A percentile compares a stretch with the other conserved stretches of the same genome.
Conservation (phyloP, 2,329 filamentous ascomycete species). For the Colletotrichum sp. region DNA sequence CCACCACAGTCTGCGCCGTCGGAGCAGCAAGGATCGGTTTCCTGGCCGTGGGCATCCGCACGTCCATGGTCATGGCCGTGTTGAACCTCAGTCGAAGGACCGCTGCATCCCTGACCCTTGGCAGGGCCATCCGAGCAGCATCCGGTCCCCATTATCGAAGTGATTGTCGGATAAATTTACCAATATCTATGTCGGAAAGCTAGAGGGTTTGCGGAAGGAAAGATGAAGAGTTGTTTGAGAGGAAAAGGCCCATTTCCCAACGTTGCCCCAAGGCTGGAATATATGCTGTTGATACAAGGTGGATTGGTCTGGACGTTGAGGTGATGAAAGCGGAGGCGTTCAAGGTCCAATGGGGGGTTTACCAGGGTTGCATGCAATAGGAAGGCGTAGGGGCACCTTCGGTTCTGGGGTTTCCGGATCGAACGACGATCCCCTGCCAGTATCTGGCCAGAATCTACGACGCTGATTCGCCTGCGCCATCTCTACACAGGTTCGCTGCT, state of each 20-base stretch:
- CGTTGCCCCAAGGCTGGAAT: not conserved
- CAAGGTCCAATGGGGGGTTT: not conserved
- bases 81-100: not conserved
- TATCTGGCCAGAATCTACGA: not conserved
- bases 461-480: not conserved
- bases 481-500: not conserved
- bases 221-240: not conserved
- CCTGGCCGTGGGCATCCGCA: not conserved
- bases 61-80: not conserved
- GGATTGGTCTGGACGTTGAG: not conserved
- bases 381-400: not conserved
- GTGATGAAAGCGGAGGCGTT: not conserved
- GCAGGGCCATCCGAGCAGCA: conserved; percentile 20
- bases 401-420: not conserved
- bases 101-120: not conserved
- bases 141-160: conserved; percentile 13
- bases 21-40: not conserved
- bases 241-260: not conserved
- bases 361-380: not conserved
- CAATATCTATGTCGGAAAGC: not conserved
- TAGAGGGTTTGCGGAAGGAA: not conserved
- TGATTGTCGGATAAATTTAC: not conserved
- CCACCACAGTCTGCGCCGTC: not conserved
- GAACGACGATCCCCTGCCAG: not conserved
- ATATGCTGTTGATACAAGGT: not conserved